These are phyloP conservation scores for Tuber borchii DNA, from an alignment of 495 filamentous ascomycete species.

Conservation along the genomic window DNA sequence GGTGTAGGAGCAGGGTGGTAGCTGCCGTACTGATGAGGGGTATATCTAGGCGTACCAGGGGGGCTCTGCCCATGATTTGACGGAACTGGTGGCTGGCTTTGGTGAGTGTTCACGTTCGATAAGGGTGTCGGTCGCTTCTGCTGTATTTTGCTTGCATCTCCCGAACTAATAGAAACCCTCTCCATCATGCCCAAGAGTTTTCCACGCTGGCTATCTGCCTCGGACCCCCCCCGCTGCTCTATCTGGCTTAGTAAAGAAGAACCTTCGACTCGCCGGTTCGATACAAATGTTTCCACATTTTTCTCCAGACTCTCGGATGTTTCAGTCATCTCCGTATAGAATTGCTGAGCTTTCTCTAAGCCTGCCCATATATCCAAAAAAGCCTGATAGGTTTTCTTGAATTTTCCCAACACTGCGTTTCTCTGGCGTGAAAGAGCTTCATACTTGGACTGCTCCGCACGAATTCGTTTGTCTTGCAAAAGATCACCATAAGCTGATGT, in stretches of 20 bases:
- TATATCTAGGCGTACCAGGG: conserved; percentile 47
- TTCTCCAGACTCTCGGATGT: conserved; percentile 91
- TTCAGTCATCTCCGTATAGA: conserved; percentile 93
- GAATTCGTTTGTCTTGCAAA: conserved; percentile 87
- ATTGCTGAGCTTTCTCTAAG: conserved; percentile 74
- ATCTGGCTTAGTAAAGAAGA: conserved; percentile 82
- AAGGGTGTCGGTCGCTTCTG: conserved; percentile 45
- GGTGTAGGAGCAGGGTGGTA: conserved; percentile 38
- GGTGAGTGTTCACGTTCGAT: conserved; percentile 47
- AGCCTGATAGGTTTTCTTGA: conserved; percentile 85
- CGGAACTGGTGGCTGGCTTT: conserved; percentile 45
- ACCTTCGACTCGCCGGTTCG: conserved; percentile 85
- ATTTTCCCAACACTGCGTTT: conserved; percentile 71
- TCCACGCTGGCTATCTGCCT: conserved; percentile 79
- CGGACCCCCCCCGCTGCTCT: conserved; percentile 64
- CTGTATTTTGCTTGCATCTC: conserved; percentile 42
- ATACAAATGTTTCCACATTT: conserved; percentile 95
- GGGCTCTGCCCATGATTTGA: conserved; percentile 44
- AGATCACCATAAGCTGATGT: conserved; percentile 80
- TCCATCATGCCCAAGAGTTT: conserved; percentile 87
- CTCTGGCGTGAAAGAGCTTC: conserved; percentile 79
- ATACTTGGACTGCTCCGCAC: conserved; percentile 89
- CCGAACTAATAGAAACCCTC: conserved; percentile 71
- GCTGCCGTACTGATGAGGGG: conserved; percentile 44
- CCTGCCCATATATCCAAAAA: conserved; percentile 87